Conservation (phyloP, 768 basidiomycete genomes). For the Holtermannia corniformis region DNA sequence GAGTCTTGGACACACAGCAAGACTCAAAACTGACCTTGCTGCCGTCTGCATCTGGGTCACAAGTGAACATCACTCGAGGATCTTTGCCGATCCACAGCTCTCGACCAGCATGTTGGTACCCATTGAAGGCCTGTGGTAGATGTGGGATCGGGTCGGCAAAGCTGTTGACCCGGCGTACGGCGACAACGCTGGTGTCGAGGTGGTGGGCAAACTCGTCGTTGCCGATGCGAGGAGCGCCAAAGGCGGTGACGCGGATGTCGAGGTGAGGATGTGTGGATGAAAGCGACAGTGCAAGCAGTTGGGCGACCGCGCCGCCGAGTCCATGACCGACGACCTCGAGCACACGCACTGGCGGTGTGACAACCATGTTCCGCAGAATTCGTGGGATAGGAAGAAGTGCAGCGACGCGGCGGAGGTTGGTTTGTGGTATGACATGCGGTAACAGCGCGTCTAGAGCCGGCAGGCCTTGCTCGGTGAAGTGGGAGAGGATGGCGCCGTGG, state of each 20-base stretch:
- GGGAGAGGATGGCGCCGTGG: conserved; percentile 16
- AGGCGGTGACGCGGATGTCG: conserved; percentile 17
- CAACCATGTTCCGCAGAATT: conserved; percentile 17
- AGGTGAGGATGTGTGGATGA: conserved; percentile 7
- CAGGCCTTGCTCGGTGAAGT: conserved; percentile 18
- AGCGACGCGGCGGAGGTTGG: not conserved
- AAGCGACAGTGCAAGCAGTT: conserved; percentile 23
- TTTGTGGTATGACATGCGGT: not conserved
- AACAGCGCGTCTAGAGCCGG: conserved; percentile 16
- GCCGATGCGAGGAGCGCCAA: conserved; percentile 31
- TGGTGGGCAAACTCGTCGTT: conserved; percentile 19
- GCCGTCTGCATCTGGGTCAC: conserved; percentile 6
- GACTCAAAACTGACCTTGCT: not conserved
- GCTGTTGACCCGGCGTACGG: conserved; percentile 24
- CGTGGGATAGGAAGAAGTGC: not conserved
- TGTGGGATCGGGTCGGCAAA: conserved; percentile 31
- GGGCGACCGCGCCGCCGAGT: conserved; percentile 22
- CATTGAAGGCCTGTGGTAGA: conserved; percentile 15
- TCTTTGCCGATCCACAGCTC: conserved; percentile 34
- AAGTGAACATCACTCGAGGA: conserved; percentile 21
- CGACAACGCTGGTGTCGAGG: conserved; percentile 13
- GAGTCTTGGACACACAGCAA: no score
- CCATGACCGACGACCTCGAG: conserved; percentile 34
- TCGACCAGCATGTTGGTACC: not conserved
- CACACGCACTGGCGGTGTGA: conserved; percentile 14